phyloP scores from a whole-genome alignment of 2,329 filamentous ascomycete species.

The Sphaceloma murrayae region DNA sequence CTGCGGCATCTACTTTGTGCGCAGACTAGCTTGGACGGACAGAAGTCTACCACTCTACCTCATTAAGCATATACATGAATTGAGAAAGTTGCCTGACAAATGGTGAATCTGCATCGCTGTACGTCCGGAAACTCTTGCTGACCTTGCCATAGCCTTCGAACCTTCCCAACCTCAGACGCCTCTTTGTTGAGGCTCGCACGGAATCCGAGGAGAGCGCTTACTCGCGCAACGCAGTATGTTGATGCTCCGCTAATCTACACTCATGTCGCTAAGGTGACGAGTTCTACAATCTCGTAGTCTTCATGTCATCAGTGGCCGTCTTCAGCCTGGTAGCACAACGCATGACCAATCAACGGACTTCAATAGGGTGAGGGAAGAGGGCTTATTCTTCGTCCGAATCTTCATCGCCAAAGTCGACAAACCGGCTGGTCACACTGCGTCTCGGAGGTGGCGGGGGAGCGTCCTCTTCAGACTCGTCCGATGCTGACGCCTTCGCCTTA shows the following conservation, averaged over 20 bases:
- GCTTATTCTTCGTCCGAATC: slow-evolving; percentile 25
- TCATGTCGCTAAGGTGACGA: slow-evolving; percentile 31
- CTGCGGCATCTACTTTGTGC: no score
- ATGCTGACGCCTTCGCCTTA: slow-evolving; percentile 2
- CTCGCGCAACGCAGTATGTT: slow-evolving; percentile 76
- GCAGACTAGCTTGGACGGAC: no score
- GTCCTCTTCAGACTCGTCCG: slow-evolving; percentile 23
- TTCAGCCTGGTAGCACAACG: slow-evolving; percentile 90
- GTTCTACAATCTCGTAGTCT: slow-evolving; percentile 97
- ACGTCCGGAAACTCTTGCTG: neutral
- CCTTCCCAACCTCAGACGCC: slow-evolving; percentile 85
- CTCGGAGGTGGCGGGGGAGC: slow-evolving; percentile 18
- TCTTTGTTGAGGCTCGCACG: slow-evolving; percentile 89
- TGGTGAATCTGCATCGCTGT: no score
- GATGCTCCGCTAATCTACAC: slow-evolving; percentile 4
- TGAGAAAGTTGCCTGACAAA: no score
- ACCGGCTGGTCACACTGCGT: slow-evolving; percentile 24
- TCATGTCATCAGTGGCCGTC: slow-evolving; percentile 90
- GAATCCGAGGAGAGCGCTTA: slow-evolving; percentile 92
- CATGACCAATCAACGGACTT: slow-evolving; percentile 43
- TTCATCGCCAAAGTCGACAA: slow-evolving; percentile 31
- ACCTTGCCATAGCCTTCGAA: slow-evolving; percentile 48
- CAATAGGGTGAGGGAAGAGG: slow-evolving; percentile 1
- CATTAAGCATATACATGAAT: no score
- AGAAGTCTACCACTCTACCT: no score